Evolutionary conservation across 805 yeast genomes (phyloP).

Genomic region (Suhomyces kilbournensis): DNA sequence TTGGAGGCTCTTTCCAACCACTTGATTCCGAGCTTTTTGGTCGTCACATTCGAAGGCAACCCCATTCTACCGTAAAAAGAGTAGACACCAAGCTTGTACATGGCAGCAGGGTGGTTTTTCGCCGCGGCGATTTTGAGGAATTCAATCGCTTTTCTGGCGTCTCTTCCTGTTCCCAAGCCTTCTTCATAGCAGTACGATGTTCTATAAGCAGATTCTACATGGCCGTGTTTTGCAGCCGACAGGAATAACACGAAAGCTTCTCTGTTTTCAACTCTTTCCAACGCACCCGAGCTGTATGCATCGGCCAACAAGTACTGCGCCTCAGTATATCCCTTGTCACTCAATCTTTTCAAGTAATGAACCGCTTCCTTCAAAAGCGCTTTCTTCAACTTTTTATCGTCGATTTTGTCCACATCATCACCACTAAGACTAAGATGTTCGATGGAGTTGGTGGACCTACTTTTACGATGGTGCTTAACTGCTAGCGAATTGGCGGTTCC

Average conservation of each 20-base stretch:
- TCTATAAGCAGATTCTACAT: conserved; percentile 86
- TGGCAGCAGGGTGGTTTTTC: conserved; percentile 93
- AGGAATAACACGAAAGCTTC: conserved; percentile 78
- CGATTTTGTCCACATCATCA: conserved; percentile 10
- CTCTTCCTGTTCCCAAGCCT: conserved; percentile 89
- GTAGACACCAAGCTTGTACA: conserved; percentile 87
- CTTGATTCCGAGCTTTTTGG: conserved; percentile 83
- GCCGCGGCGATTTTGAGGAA: conserved; percentile 84
- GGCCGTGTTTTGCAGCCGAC: conserved; percentile 91
- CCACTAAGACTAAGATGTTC: conserved; percentile 12
- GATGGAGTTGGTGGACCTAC: conserved; percentile 19
- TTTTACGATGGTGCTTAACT: conserved; percentile 18
- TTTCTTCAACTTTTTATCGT: conserved; percentile 34
- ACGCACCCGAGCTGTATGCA: conserved; percentile 78
- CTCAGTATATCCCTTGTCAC: conserved; percentile 79
- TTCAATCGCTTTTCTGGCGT: conserved; percentile 80
- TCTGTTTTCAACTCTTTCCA: conserved; percentile 73
- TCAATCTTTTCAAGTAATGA: conserved; percentile 61
- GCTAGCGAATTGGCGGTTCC: conserved; percentile 6
- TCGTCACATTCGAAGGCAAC: conserved; percentile 57
- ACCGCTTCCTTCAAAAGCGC: conserved; percentile 76
- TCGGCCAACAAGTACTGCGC: conserved; percentile 94
- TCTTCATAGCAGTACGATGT: conserved; percentile 90
- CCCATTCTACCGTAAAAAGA: conserved; percentile 87
- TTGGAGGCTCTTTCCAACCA: conserved; percentile 90